Conservation (phyloP, 768 basidiomycete species). For the Dendrothele bispora region DNA sequence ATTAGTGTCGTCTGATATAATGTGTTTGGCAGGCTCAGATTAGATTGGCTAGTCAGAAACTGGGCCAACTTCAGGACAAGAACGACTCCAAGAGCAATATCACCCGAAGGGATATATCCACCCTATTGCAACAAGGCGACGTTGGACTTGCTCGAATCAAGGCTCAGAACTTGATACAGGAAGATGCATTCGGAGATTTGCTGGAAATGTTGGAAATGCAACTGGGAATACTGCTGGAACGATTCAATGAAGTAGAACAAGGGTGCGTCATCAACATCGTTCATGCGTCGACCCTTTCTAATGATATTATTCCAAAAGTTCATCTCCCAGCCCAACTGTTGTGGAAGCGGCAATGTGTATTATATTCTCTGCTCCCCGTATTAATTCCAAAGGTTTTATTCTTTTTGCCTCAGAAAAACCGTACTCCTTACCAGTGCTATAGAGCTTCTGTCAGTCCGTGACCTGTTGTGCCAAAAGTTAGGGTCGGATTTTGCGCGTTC, state of each 20-base stretch:
- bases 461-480: conserved; percentile 53
- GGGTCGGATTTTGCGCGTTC: conserved; percentile 57
- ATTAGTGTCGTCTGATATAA: background rate
- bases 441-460: conserved; percentile 62
- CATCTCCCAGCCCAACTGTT: conserved; percentile 47
- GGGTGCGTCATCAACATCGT: conserved; percentile 31
- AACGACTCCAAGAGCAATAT: conserved; percentile 65
- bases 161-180: conserved; percentile 63
- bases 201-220: conserved; percentile 67
- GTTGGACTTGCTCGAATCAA: conserved; percentile 68
- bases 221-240: conserved; percentile 59
- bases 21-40: conserved; percentile 52
- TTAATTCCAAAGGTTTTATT: conserved; percentile 56
- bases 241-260: conserved; percentile 55
- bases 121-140: conserved; percentile 59
- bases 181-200: conserved; percentile 62
- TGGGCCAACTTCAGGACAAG: conserved; percentile 70
- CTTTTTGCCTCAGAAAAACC: conserved; percentile 7
- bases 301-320: conserved; percentile 15
- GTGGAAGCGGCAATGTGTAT: conserved; percentile 72
- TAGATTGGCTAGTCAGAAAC: conserved; percentile 58
- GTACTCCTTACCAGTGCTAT: background rate
- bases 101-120: conserved; percentile 67
- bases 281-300: conserved; percentile 3
- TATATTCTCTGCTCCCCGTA: conserved; percentile 57